Evolutionary conservation across 345 rosid species (phyloP), one percentile per base, ranked within the genome.

Genomic region (Rhizophora mangle): DNA sequence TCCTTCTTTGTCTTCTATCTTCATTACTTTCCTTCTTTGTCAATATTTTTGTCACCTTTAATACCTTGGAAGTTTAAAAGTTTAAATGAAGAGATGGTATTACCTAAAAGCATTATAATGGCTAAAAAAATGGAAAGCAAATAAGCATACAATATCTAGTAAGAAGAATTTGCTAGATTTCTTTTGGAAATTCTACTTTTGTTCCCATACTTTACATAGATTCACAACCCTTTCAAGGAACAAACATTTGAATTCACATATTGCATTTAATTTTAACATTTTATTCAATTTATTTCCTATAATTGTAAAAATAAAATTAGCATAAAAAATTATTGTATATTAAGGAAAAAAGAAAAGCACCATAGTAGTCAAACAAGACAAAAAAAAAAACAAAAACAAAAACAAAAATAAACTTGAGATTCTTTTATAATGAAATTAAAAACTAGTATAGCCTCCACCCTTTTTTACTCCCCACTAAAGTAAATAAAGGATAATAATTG

Each of bases 141-240:
- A 67, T 72, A 43, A 55, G 34, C 59, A 73, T 85, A 95, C 97
- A 82, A 95, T 95, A 72, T 92, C 97, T 85, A 92, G 76, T 51
- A 96, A 97, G 66, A 86, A 89, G 80, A 92, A 89, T 80, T 70
- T 85, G 63, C 96, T 96, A 71, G 96, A 89, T 77, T 84, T 89
- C 82, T 94, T 91, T 81, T 82, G 81, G 72, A 91, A 91, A 80
- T 86, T 76, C 71, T 54, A 75, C 75, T 85, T 94, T 67, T 82
- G 80, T 94, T 94, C 64, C 92, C 24, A 24, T 24, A 24, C 24
- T 24, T 24, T 24, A 0, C 24, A 24, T 24, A 24, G 24, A 24
- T 24, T 24, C 24, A 24, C 96, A 46, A 97, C 92, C 90, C 92
- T 95, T 79, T 92, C 96, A 8, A 84, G 87, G 76, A 90, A 88